Base-by-base conservation (phyloP, 164 flowering plant species). In the Piper longum region DNA sequence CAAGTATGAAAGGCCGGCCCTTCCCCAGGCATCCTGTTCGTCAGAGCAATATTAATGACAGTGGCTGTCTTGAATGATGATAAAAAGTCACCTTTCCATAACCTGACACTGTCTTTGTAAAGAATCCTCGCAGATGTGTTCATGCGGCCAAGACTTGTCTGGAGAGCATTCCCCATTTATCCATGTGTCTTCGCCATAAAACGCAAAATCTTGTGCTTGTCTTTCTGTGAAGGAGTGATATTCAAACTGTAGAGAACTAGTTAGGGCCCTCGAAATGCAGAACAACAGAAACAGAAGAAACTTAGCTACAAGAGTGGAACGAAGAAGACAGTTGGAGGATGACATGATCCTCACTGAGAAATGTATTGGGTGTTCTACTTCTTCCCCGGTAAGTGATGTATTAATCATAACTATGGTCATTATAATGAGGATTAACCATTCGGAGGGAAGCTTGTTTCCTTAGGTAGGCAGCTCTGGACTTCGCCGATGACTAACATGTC, bases 1-100 rank as follows among this genome's bases (percentile, higher is more conserved):
- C 56, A 18, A 85, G 43, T 17, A 85, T 59, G 68, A 85, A 85
- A 85, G 45, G 86, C 81, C 57, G 83, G 9, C 40, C 91, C 88
- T 72, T 85, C 91, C 0, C 75, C 76, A 26, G 36, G 36, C 2
- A 73, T 67, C 14, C 4, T 4, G 1, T 69, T 64, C 41, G 48
- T 36, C 16, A 71, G 70, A 0, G 6, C 16, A 62, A 80, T 73
- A 43, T 75, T 75, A 65, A 75, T 55, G 1, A 60, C 62, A 57
- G 77, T 75, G 55, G 76, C 73, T 4, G 83, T 61, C 19, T 64
- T 75, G 64, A 77, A 80, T 39, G 83, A 75, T 14, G 80, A 71
- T 9, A 48, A 14, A 4, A 54, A 62, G 0, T 42, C 58, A 9
- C 14, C 14, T 14, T 48, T 48, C 75, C 72, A 68, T 54, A 68